phyloP scores from a whole-genome alignment of 768 basidiomycete genomes.

The Suillus decipiens region DNA sequence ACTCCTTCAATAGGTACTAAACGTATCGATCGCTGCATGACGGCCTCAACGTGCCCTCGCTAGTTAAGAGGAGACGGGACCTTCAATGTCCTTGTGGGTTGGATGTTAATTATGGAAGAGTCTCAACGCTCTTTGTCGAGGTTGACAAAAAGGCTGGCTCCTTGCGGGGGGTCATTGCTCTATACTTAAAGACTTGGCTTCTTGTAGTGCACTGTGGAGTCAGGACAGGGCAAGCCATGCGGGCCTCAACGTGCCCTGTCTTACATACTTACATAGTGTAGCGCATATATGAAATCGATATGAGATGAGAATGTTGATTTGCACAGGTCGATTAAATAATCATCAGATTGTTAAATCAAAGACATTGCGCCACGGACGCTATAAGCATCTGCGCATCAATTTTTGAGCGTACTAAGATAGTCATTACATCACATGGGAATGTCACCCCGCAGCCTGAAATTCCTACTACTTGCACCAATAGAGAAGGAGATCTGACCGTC shows the following conservation, averaged over 20 bases:
- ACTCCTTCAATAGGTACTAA: constrained; percentile 31
- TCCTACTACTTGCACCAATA: no score
- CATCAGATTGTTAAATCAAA: no score
- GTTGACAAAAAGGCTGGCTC: constrained; percentile 20
- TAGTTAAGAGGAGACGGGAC: constrained; percentile 56
- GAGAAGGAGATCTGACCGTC: no score
- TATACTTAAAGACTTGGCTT: constrained; percentile 20
- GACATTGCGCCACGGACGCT: no score
- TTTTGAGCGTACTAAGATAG: no score
- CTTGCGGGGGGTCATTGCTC: constrained; percentile 8
- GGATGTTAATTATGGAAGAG: constrained; percentile 54
- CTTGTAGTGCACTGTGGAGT: constrained; percentile 17
- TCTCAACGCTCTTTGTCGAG: constrained; percentile 45
- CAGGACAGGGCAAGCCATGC: constrained; percentile 17
- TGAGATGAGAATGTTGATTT: constrained; percentile 3
- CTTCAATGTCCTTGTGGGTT: constrained; percentile 61
- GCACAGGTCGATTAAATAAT: background rate
- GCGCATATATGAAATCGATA: constrained; percentile 11
- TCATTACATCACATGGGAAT: no score
- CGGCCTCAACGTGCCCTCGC: constrained; percentile 83
- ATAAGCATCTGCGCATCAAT: no score
- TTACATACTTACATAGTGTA: constrained; percentile 6
- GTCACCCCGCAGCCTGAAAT: no score
- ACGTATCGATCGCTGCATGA: constrained; percentile 32
- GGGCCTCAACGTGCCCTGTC: constrained; percentile 42